phyloP scores from a whole-genome alignment of 2,329 filamentous ascomycete species.

The Pseudocercospora vitis region DNA sequence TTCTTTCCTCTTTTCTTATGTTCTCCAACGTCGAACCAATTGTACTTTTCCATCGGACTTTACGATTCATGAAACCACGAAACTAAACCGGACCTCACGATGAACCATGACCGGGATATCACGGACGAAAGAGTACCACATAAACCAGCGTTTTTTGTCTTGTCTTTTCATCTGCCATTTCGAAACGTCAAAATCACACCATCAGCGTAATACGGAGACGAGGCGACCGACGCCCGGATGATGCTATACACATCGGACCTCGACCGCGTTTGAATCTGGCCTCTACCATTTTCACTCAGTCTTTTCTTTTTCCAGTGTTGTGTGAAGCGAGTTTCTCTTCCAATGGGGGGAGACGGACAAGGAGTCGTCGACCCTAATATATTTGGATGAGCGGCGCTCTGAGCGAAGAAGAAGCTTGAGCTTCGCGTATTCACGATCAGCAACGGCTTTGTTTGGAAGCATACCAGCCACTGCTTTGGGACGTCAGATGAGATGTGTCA shows the following conservation, averaged over 20 bases:
- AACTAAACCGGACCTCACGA: constrained; percentile 28
- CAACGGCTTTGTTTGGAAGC: constrained; percentile 3
- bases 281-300: constrained; percentile 8
- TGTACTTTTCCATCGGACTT: constrained; percentile 30
- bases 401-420: not conserved
- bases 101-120: constrained; percentile 23
- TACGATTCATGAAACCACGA: constrained; percentile 39
- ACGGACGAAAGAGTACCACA: constrained; percentile 26
- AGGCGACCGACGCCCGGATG: constrained; percentile 8
- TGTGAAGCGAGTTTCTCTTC: constrained; percentile 8
- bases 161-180: constrained; percentile 13
- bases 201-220: constrained; percentile 10
- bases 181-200: constrained; percentile 14
- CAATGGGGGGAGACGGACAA: not conserved
- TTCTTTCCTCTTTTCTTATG: constrained; percentile 21
- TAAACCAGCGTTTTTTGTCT: constrained; percentile 26
- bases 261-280: constrained; percentile 8
- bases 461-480: constrained; percentile 1
- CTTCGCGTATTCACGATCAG: too few relatives aligned
- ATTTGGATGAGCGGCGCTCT: constrained; percentile 1
- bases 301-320: not conserved
- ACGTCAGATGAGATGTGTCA: constrained; percentile 9
- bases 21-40: constrained; percentile 16
- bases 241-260: constrained; percentile 3
- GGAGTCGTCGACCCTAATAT: constrained; percentile 7